Evolutionary conservation across 1,139 yeast species (phyloP).

Genomic region (Yamadazyma sp.): DNA sequence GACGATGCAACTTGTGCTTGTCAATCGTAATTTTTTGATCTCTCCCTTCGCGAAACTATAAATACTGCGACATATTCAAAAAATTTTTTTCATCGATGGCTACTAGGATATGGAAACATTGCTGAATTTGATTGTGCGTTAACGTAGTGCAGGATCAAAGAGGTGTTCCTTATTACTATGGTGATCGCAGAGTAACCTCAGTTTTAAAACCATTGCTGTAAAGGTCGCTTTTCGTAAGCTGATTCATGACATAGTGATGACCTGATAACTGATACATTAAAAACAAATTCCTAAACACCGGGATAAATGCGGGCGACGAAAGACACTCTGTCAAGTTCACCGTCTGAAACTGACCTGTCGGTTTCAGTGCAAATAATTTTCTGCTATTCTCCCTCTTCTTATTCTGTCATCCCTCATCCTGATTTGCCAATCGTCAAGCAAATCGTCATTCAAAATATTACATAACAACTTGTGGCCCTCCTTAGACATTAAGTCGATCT

Average conservation of each 20-base stretch:
- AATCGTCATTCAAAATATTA: constrained; percentile 33
- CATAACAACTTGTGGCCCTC: constrained; percentile 33
- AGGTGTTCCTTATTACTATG: neutral
- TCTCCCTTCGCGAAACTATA: neutral
- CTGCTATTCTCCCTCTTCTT: constrained; percentile 49
- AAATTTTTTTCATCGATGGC: constrained; percentile 2
- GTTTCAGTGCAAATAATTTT: constrained; percentile 31
- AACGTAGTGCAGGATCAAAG: constrained; percentile 2
- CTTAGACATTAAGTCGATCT: constrained; percentile 28
- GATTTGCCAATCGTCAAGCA: constrained; percentile 32
- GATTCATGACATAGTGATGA: constrained; percentile 78
- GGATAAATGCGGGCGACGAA: neutral
- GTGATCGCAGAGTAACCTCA: constrained; percentile 22
- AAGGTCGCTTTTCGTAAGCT: constrained; percentile 67
- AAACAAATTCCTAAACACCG: neutral
- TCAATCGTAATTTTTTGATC: neutral
- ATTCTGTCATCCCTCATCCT: constrained; percentile 30
- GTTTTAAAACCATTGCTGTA: constrained; percentile 85
- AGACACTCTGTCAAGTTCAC: neutral
- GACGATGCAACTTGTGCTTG: neutral
- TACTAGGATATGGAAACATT: neutral
- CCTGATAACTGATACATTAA: constrained; percentile 80
- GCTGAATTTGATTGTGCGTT: constrained; percentile 1
- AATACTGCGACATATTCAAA: neutral
- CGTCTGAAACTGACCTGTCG: neutral